Evolutionary conservation across 768 basidiomycete genomes (phyloP).

Genomic region (Kondoa subrosea): DNA sequence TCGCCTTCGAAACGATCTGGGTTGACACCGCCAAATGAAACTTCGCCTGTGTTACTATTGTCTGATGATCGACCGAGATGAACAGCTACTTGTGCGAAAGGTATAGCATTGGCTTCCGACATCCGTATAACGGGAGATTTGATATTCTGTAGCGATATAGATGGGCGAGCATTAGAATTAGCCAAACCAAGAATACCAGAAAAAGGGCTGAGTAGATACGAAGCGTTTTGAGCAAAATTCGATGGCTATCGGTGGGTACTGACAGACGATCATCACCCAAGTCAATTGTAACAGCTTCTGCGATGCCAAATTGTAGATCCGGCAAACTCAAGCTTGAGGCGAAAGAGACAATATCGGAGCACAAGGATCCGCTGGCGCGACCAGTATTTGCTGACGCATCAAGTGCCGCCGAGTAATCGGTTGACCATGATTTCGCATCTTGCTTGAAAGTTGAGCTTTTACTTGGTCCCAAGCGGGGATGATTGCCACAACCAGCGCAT

Average conservation of each 20-base stretch:
- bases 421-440: background rate
- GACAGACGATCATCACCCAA: background rate
- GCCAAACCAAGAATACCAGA: slow-evolving; percentile 1
- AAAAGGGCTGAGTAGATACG: background rate
- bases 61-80: background rate
- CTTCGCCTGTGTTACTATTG: background rate
- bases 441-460: background rate
- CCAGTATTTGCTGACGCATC: background rate
- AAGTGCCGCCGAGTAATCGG: background rate
- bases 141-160: background rate
- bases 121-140: background rate
- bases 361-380: background rate
- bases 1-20: background rate
- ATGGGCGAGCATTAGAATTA: background rate
- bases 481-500: background rate
- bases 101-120: background rate
- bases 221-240: background rate
- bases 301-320: slow-evolving; percentile 1
- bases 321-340: background rate
- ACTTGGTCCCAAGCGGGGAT: background rate
- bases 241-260: background rate
- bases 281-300: background rate
- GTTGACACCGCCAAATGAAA: slow-evolving; percentile 4
- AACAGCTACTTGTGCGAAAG: background rate
- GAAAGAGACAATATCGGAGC: background rate